phyloP scores from a whole-genome alignment of 2,329 filamentous ascomycete genomes.

The Trichoderma sp. region DNA sequence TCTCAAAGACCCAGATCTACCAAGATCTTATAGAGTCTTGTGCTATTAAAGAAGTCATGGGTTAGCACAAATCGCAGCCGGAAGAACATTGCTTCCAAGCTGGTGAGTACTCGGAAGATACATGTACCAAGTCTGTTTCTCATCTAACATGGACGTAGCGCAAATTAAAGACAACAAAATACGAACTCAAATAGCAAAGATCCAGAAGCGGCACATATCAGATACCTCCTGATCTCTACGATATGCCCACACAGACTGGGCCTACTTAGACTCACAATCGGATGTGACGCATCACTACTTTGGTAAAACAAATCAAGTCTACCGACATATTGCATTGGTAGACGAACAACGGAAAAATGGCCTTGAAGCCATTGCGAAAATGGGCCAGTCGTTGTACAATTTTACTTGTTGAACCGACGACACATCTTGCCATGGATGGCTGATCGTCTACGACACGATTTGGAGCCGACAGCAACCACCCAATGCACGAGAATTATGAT shows the following conservation, averaged over 20 bases:
- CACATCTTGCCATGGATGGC: too few relatives aligned
- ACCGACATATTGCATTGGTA: background rate
- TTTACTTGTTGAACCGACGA: too few relatives aligned
- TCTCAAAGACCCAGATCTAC: background rate
- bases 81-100: background rate
- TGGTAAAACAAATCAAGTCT: too few relatives aligned
- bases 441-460: too few relatives aligned
- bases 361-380: background rate
- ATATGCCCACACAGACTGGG: background rate
- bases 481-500: too few relatives aligned
- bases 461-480: too few relatives aligned
- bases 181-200: background rate
- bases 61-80: background rate
- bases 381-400: background rate
- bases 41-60: background rate
- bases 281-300: background rate
- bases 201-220: background rate
- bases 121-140: background rate
- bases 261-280: background rate
- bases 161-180: background rate
- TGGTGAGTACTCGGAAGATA: background rate
- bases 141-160: background rate
- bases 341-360: background rate
- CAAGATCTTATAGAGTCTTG: background rate
- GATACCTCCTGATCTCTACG: background rate